Conservation (phyloP, 2,329 filamentous ascomycete species). For the Calonectria honghensis region DNA sequence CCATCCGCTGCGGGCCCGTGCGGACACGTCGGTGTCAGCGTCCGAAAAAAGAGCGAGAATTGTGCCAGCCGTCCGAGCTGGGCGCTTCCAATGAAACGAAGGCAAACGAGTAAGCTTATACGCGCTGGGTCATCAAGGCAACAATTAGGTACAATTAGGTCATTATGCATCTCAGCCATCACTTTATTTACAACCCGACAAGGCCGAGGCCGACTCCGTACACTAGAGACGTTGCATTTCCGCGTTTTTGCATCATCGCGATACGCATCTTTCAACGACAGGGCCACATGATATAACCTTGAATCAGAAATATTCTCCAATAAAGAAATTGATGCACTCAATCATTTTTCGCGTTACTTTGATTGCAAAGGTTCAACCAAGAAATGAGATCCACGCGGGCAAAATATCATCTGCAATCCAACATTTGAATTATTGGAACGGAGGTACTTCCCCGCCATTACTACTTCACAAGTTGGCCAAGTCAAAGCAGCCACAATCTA, state of each 20-base stretch:
- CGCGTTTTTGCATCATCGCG: neutral
- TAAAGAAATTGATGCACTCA: too few species aligned
- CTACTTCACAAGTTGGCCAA: too few species aligned
- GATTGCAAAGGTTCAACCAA: too few species aligned
- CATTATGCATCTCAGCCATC: neutral
- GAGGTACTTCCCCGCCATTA: too few species aligned
- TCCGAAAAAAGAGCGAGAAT: slow-evolving; percentile 22
- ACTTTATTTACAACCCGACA: neutral
- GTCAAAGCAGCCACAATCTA: too few species aligned
- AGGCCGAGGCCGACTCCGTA: neutral
- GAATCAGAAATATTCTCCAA: neutral
- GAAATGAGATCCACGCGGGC: too few species aligned
- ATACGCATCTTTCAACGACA: neutral
- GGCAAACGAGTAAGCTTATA: neutral
- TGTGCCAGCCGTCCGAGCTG: neutral
- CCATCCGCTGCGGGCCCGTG: neutral
- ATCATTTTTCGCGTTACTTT: neutral
- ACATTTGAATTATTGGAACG: too few species aligned
- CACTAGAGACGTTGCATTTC: neutral
- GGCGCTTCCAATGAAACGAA: neutral
- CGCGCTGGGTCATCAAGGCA: neutral
- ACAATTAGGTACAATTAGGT: neutral
- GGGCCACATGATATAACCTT: neutral
- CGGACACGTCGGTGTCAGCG: neutral
- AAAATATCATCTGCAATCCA: too few species aligned